Evolutionary conservation across 2,329 filamentous ascomycete genomes (phyloP).

Genomic region (Fusarium incarnatum): DNA sequence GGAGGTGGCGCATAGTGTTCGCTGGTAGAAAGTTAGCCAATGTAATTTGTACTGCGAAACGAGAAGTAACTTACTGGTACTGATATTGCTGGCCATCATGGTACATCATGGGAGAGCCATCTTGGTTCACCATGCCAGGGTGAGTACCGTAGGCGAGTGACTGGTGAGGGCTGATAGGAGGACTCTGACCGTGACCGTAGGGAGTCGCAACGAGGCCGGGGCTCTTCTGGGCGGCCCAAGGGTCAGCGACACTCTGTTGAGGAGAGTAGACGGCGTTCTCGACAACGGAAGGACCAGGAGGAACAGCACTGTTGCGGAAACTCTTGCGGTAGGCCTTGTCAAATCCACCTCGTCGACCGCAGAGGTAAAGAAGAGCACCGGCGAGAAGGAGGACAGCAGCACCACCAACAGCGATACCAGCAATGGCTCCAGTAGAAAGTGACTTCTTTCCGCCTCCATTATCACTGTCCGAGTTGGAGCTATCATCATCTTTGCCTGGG

Average conservation of each 20-base stretch:
- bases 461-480: slow-evolving; percentile 7
- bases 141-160: slow-evolving; percentile 37
- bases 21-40: slow-evolving; percentile 18
- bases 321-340: slow-evolving; percentile 48
- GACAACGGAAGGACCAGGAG: slow-evolving; percentile 18
- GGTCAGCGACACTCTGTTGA: slow-evolving; percentile 22
- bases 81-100: slow-evolving; percentile 17
- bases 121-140: slow-evolving; percentile 35
- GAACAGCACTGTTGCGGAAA: slow-evolving; percentile 33
- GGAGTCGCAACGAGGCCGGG: slow-evolving; percentile 45
- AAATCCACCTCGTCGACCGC: slow-evolving; percentile 53
- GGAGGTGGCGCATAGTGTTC: slow-evolving; percentile 29
- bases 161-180: slow-evolving; percentile 52
- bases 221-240: slow-evolving; percentile 40
- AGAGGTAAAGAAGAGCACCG: slow-evolving; percentile 61
- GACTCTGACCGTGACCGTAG: slow-evolving; percentile 43
- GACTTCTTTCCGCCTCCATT: slow-evolving; percentile 11
- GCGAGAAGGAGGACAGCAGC: slow-evolving; percentile 59
- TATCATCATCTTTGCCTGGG: slow-evolving; percentile 10
- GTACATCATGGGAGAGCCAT: slow-evolving; percentile 31
- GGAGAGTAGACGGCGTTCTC: slow-evolving; percentile 38
- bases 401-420: slow-evolving; percentile 67
- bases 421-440: slow-evolving; percentile 63
- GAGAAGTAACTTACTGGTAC: slow-evolving; percentile 46
- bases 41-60: not conserved